Evolutionary conservation across 495 filamentous ascomycete species (phyloP).

Genomic region (Aspergillus steynii): DNA sequence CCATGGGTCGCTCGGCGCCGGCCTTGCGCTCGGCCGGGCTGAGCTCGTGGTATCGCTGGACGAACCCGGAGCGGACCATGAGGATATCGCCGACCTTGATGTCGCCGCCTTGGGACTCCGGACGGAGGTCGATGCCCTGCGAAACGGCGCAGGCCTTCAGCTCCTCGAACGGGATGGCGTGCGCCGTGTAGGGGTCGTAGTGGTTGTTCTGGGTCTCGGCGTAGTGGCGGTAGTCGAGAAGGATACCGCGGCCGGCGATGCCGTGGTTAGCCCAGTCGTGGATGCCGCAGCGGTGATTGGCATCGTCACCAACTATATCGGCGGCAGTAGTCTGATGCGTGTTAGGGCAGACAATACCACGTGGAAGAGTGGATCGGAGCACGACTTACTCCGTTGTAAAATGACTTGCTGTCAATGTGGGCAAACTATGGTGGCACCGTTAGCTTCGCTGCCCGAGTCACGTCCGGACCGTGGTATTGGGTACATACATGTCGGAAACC

Average conservation of each 20-base stretch:
- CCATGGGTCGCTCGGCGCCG: conserved; percentile 42
- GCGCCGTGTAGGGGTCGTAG: conserved; percentile 57
- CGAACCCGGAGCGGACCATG: conserved; percentile 66
- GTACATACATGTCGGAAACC: conserved; percentile 60
- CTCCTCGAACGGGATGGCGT: conserved; percentile 60
- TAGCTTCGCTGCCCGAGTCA: not conserved
- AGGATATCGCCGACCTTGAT: conserved; percentile 67
- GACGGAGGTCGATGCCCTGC: conserved; percentile 45
- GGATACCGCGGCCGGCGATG: conserved; percentile 50
- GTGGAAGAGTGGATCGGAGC: not conserved
- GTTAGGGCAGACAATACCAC: not conserved
- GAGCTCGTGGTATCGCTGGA: conserved; percentile 53
- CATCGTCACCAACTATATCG: conserved; percentile 47
- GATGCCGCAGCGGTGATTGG: conserved; percentile 52
- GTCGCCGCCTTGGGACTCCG: conserved; percentile 55
- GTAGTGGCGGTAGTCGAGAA: conserved; percentile 52
- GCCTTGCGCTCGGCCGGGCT: conserved; percentile 37
- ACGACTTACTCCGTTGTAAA: conserved; percentile 50
- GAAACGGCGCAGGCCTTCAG: conserved; percentile 57
- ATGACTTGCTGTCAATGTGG: conserved; percentile 43
- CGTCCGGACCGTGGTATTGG: no score
- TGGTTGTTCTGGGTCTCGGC: conserved; percentile 39
- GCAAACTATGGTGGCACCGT: conserved; percentile 29
- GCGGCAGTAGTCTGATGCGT: conserved; percentile 35
- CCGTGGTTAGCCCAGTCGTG: conserved; percentile 47